phyloP scores from a whole-genome alignment of 2,329 filamentous ascomycete species.

The Trichoderma citrinoviride region DNA sequence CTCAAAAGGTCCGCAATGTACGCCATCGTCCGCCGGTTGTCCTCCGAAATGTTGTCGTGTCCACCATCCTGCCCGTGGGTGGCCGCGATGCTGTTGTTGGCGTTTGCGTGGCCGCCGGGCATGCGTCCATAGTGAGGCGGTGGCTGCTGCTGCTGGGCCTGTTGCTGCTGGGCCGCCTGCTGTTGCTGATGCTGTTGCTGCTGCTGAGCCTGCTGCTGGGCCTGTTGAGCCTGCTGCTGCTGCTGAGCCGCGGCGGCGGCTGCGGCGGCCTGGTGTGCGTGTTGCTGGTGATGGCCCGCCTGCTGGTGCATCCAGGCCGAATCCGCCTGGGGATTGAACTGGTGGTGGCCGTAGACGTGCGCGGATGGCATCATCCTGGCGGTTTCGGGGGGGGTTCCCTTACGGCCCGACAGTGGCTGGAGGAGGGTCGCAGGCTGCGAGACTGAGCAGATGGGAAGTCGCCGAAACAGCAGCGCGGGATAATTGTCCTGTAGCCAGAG shows the following conservation, averaged over 20 bases:
- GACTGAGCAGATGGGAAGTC: not conserved
- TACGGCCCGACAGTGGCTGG: not conserved
- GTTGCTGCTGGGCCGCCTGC: conserved; percentile 51
- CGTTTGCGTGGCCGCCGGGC: conserved; percentile 60
- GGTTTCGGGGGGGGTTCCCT: conserved; percentile 11
- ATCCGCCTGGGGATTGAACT: conserved; percentile 61
- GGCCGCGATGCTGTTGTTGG: conserved; percentile 38
- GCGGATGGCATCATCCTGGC: conserved; percentile 60
- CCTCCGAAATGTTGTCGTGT: conserved; percentile 74
- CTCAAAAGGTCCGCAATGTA: conserved; percentile 92
- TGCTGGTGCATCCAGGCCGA: conserved; percentile 68
- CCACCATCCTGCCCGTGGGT: conserved; percentile 53
- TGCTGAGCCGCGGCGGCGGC: conserved; percentile 39
- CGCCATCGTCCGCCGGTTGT: conserved; percentile 86
- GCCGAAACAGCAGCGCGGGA: conserved; percentile 1
- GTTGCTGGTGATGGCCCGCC: conserved; percentile 56
- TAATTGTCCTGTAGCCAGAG: not conserved
- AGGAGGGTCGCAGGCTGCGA: too few relatives aligned
- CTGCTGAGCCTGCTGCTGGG: conserved; percentile 56
- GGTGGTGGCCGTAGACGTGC: conserved; percentile 66
- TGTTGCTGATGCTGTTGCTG: conserved; percentile 32
- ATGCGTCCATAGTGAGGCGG: conserved; percentile 72
- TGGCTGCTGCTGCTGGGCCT: conserved; percentile 40
- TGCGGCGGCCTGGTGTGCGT: conserved; percentile 50
- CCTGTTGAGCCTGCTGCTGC: conserved; percentile 54